phyloP scores from a whole-genome alignment of 139 green algal species.

The Picochlorum sp. region DNA sequence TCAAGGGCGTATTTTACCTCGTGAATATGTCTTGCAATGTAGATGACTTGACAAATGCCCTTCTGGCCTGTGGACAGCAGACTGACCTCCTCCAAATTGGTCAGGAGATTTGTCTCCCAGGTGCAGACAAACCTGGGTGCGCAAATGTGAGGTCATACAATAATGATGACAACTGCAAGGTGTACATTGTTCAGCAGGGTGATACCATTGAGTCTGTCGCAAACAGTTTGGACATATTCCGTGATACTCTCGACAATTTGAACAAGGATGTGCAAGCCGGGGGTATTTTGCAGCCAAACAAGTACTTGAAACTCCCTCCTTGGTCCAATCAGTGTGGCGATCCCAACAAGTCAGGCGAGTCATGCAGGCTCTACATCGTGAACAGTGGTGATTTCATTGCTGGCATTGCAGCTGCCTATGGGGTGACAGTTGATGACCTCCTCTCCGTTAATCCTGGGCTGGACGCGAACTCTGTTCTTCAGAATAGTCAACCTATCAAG shows the following conservation, averaged over 20 bases:
- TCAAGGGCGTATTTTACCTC: background rate
- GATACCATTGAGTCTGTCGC: conserved; percentile 24
- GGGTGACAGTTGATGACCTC: conserved; percentile 9
- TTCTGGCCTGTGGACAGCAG: conserved; percentile 4
- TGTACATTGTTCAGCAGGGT: conserved; percentile 22
- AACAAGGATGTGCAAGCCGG: conserved; percentile 11
- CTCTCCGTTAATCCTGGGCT: conserved; percentile 17
- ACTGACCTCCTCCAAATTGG: conserved; percentile 17
- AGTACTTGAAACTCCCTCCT: conserved; percentile 20
- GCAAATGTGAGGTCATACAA: conserved; percentile 13
- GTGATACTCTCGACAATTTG: conserved; percentile 11
- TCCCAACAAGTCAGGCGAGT: conserved; percentile 8
- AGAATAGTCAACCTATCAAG: conserved; percentile 14
- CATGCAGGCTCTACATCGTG: conserved; percentile 20
- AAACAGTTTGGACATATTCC: conserved; percentile 7
- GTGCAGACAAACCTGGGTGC: conserved; percentile 8
- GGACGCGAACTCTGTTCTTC: conserved; percentile 1
- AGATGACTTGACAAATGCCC: conserved; percentile 8
- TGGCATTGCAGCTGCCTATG: conserved; percentile 18
- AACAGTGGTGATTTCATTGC: conserved; percentile 17
- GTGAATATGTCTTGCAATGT: background rate
- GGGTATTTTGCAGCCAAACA: conserved; percentile 20
- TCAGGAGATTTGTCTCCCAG: conserved; percentile 21
- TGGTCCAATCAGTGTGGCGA: conserved; percentile 18
- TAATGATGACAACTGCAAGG: conserved; percentile 13